Evolutionary conservation across 148 eudicot species (phyloP).

Genomic region (Diospyros kaki): DNA sequence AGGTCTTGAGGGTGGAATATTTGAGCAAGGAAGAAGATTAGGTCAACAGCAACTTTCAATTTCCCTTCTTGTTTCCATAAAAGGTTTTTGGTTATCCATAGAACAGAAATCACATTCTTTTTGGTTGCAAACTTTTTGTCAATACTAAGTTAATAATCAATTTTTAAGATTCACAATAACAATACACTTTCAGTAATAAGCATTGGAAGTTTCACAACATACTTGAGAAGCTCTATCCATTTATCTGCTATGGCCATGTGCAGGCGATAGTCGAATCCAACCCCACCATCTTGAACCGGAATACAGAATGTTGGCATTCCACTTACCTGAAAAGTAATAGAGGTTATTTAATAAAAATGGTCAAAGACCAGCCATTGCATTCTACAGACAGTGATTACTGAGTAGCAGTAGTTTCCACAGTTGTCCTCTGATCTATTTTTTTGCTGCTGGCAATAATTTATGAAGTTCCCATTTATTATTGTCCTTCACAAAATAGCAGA

Average conservation of each 20-base stretch:
- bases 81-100: background rate
- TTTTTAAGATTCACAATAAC: background rate
- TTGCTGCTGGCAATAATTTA: too few species aligned
- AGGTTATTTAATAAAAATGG: background rate
- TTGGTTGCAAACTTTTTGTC: background rate
- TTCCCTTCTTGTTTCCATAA: background rate
- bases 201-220: constrained; percentile 24
- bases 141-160: background rate
- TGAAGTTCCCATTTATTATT: too few species aligned
- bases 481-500: too few species aligned
- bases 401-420: too few species aligned
- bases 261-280: constrained; percentile 94
- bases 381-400: too few species aligned
- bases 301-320: constrained; percentile 97
- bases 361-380: too few species aligned
- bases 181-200: background rate
- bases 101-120: background rate
- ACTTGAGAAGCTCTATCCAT: constrained; percentile 98
- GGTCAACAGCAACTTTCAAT: background rate
- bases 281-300: constrained; percentile 89
- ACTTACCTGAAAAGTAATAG: constrained; percentile 65
- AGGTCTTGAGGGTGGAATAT: too few species aligned
- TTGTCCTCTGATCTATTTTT: too few species aligned
- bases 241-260: constrained; percentile 99
- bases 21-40: too few species aligned